These are phyloP conservation scores for Aspergillus latus DNA, from an alignment of 2,329 filamentous ascomycete genomes.

Conservation along the genomic window DNA sequence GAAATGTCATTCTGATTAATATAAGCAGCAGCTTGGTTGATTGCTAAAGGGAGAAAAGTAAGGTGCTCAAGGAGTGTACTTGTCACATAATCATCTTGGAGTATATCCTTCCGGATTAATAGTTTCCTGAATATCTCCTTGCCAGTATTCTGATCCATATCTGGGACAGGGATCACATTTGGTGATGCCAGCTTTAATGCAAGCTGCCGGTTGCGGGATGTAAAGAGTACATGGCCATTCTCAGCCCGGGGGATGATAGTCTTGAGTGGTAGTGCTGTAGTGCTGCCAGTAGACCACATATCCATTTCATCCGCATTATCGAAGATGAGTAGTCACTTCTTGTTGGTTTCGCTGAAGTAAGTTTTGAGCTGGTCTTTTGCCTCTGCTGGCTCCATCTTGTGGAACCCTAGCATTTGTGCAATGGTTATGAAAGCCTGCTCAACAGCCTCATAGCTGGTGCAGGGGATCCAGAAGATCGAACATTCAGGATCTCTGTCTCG, in stretches of 20 bases:
- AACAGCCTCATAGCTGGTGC: slow-evolving; percentile 20
- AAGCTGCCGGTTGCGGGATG: slow-evolving; percentile 22
- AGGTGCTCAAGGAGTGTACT: slow-evolving; percentile 21
- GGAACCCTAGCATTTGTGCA: background rate
- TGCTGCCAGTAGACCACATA: slow-evolving; percentile 10
- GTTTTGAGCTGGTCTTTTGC: slow-evolving; percentile 3
- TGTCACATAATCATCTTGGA: slow-evolving; percentile 9
- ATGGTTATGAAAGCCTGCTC: slow-evolving; percentile 18
- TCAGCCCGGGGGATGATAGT: slow-evolving; percentile 19
- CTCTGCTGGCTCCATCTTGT: slow-evolving; percentile 1
- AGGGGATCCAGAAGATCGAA: slow-evolving; percentile 31
- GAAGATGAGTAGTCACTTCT: slow-evolving; percentile 25
- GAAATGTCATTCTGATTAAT: slow-evolving; percentile 14
- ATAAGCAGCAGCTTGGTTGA: slow-evolving; percentile 26
- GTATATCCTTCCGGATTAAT: background rate
- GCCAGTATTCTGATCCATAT: background rate
- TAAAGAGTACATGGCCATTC: slow-evolving; percentile 28
- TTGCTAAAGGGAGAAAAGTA: slow-evolving; percentile 27
- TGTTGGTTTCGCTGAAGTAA: slow-evolving; percentile 15
- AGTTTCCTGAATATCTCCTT: background rate
- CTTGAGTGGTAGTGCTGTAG: background rate
- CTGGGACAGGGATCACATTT: background rate
- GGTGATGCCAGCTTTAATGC: slow-evolving; percentile 17
- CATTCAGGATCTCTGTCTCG: slow-evolving; percentile 1
- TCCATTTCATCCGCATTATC: slow-evolving; percentile 24